Percentiles rank a stretch among this genome's conserved stretches.
Evolutionary conservation across 768 basidiomycete genomes (phyloP).

Genomic region (Pisolithus tinctorius): DNA sequence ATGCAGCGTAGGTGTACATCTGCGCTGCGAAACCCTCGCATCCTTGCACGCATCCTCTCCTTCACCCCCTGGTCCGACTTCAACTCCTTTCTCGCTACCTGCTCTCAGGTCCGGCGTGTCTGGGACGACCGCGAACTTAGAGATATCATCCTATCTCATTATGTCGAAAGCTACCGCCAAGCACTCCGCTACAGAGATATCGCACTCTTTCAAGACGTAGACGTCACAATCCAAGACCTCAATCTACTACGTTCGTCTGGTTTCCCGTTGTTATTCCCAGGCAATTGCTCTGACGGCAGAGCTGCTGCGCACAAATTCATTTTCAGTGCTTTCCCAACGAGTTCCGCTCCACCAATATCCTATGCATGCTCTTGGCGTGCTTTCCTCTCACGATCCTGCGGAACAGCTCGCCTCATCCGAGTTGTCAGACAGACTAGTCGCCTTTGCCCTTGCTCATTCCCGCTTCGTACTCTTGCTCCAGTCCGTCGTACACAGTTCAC

Average conservation of each 20-base stretch:
- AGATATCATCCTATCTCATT: conserved; percentile 38
- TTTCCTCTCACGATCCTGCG: conserved; percentile 30
- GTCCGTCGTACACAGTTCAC: conserved; percentile 60
- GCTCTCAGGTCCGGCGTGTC: conserved; percentile 27
- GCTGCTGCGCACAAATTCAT: conserved; percentile 1
- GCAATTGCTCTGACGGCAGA: conserved; percentile 2
- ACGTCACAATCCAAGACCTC: conserved; percentile 52
- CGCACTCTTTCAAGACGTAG: conserved; percentile 38
- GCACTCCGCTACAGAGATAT: conserved; percentile 37
- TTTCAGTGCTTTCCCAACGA: conserved; percentile 56
- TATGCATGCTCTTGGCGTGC: conserved; percentile 51
- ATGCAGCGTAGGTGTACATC: conserved; percentile 21
- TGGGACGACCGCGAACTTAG: conserved; percentile 27
- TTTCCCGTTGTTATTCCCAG: conserved; percentile 8
- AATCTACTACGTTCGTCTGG: conserved; percentile 55
- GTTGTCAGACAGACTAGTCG: conserved; percentile 33
- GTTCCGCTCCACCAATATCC: conserved; percentile 67
- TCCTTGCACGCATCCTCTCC: conserved; percentile 28
- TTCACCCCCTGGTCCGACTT: conserved; percentile 35
- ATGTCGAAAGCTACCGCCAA: conserved; percentile 50
- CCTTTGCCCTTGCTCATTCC: conserved; percentile 58
- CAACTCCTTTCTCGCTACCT: conserved; percentile 31
- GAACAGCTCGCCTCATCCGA: conserved; percentile 20
- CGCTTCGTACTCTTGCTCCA: conserved; percentile 71
- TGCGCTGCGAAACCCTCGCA: conserved; percentile 27